Evolutionary conservation across 2,329 filamentous ascomycete genomes (phyloP), one percentile per base, ranked within the genome.

Genomic region (Aspergillus sclerotialis): DNA sequence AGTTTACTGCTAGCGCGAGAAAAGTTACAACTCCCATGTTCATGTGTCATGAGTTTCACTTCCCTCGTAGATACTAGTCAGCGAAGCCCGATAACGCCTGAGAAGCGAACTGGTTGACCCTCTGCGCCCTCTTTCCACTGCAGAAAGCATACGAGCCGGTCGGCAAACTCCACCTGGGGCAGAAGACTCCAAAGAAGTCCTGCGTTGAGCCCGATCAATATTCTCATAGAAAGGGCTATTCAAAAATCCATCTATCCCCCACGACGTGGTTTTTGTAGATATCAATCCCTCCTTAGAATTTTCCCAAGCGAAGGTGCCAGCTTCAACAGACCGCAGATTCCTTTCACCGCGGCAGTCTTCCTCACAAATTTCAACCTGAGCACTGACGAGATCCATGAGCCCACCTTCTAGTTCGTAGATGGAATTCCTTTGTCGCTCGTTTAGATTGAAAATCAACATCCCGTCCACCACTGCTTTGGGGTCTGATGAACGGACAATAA

Each of bases 381-480:
- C 50, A 27, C 38, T 39, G 9, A 42, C 35, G 13, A 51, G 17
- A 3, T 35, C 40, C 30, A 33, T 42, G 6, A 48, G 38, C 4
- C 48, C 46, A 7, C 36, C 28, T 33, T 57, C 52, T 15, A 50
- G 26, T 11, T 53, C 39, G 24, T 50, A 48, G 23, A 58, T 46
- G 12, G 30, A 27, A 26, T 46, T 48, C 10, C 50, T 43, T 10
- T 56, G 49, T 6, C 46, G 30, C 11, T 39, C 28, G 16, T 47
- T 32, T 26, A 58, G 37, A 9, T 39, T 46, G 28, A 57, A 54
- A 12, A 58, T 36, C 4, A 55, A 38, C 31, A 58, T 42, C 5
- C 55, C 55, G 12, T 56, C 44, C 4, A 58, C 50, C 1, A 28
- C 13, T 9, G 40, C 36, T 8, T 14, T 7, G 4, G 42, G 40